Conservation (phyloP, 306 rosid genomes). For the Chamaecrista fasciculata region DNA sequence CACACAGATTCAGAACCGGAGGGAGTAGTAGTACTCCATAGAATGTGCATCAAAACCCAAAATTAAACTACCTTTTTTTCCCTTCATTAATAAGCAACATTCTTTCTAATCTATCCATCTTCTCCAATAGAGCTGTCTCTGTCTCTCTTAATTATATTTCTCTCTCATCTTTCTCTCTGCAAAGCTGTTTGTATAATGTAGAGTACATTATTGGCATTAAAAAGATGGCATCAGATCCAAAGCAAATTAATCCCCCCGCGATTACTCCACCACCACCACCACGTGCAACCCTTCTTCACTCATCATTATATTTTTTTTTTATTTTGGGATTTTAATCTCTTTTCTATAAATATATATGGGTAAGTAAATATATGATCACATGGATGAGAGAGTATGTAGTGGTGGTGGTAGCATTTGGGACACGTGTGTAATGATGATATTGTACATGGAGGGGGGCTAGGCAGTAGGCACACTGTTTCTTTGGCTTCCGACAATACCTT, state of each 20-base stretch:
- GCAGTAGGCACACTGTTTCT: slow-evolving; percentile 33
- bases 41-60: slow-evolving; percentile 37
- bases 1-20: no score
- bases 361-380: slow-evolving; percentile 37
- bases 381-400: slow-evolving; percentile 20
- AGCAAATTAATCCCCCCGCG: slow-evolving; percentile 38
- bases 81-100: slow-evolving; percentile 48
- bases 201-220: not conserved
- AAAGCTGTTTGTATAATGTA: no score
- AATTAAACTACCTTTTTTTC: slow-evolving; percentile 3
- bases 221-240: slow-evolving; percentile 72
- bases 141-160: not conserved
- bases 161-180: not conserved
- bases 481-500: slow-evolving; percentile 36
- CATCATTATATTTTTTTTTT: slow-evolving; percentile 32
- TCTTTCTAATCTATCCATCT: no score
- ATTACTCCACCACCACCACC: slow-evolving; percentile 39
- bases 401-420: slow-evolving; percentile 32
- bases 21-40: no score
- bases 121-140: not conserved
- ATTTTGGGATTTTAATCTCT: not conserved
- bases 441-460: slow-evolving; percentile 27
- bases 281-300: slow-evolving; percentile 48
- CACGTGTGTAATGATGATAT: slow-evolving; percentile 58
- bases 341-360: not conserved